A percentile compares a stretch with the other conserved stretches of the same genome.
These are phyloP conservation scores for Microthlaspi erraticum DNA, from an alignment of 345 rosid species.

Conservation along the genomic window DNA sequence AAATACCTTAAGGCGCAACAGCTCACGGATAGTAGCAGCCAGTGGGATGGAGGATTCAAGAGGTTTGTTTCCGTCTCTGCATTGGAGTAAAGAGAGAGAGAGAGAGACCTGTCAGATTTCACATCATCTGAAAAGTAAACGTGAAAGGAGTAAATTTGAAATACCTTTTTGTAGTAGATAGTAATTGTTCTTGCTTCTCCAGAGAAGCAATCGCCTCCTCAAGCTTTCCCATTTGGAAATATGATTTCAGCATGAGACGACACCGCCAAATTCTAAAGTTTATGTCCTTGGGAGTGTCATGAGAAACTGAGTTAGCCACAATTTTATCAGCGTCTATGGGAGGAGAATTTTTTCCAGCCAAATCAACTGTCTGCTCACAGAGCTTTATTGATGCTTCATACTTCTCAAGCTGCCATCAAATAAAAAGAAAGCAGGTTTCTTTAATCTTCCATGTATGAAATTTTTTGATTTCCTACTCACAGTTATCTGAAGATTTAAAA, in stretches of 20 bases:
- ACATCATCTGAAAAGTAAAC: slow-evolving; percentile 13
- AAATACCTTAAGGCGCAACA: slow-evolving; percentile 78
- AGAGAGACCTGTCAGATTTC: slow-evolving; percentile 27
- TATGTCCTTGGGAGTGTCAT: slow-evolving; percentile 50
- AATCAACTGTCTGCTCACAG: slow-evolving; percentile 77
- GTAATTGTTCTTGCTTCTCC: slow-evolving; percentile 64
- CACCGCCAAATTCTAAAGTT: slow-evolving; percentile 72
- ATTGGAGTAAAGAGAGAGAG: slow-evolving; percentile 21
- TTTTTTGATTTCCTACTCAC: not conserved
- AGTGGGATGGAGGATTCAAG: slow-evolving; percentile 65
- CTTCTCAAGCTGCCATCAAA: slow-evolving; percentile 70
- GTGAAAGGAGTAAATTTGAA: slow-evolving; percentile 11
- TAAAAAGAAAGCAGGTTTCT: slow-evolving; percentile 21
- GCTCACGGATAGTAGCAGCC: slow-evolving; percentile 67
- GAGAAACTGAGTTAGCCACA: slow-evolving; percentile 47
- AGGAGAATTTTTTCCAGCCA: slow-evolving; percentile 71
- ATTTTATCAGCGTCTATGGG: slow-evolving; percentile 35
- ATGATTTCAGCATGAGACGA: slow-evolving; percentile 66
- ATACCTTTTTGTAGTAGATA: slow-evolving; percentile 56
- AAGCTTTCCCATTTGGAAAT: slow-evolving; percentile 83
- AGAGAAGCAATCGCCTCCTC: slow-evolving; percentile 80
- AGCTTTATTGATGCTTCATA: slow-evolving; percentile 86
- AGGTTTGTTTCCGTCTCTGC: slow-evolving; percentile 53
- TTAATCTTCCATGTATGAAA: slow-evolving; percentile 10
- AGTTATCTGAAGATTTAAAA: slow-evolving; percentile 8